Percentiles rank a stretch among this genome's conserved stretches.
phyloP scores from a whole-genome alignment of 2,329 filamentous ascomycete genomes.

The Xylariaceae sp. region DNA sequence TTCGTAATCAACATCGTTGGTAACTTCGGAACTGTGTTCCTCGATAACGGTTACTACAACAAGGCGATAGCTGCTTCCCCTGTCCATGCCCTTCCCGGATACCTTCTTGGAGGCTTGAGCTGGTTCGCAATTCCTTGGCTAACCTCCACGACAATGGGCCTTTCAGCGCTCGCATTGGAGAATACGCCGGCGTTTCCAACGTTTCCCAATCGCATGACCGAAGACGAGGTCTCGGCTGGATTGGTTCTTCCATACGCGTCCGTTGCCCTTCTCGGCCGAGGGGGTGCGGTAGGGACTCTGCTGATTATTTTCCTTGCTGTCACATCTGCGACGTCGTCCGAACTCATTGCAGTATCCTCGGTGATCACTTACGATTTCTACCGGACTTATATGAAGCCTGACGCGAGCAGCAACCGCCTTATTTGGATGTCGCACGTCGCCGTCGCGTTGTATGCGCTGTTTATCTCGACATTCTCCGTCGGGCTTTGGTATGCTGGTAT shows the following conservation, averaged over 20 bases:
- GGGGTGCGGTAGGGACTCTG: constrained; percentile 72
- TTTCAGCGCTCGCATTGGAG: constrained; percentile 76
- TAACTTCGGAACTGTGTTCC: constrained; percentile 79
- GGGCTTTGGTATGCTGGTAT: constrained; percentile 70
- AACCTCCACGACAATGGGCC: constrained; percentile 80
- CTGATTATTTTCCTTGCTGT: constrained; percentile 88
- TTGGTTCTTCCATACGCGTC: constrained; percentile 81
- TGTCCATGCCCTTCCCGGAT: constrained; percentile 80
- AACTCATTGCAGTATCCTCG: constrained; percentile 81
- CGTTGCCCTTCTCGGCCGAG: constrained; percentile 74
- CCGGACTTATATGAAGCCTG: constrained; percentile 77
- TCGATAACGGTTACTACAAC: constrained; percentile 88
- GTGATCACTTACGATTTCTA: constrained; percentile 89
- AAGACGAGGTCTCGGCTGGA: constrained; percentile 72
- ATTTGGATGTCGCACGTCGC: constrained; percentile 74
- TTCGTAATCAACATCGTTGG: constrained; percentile 88
- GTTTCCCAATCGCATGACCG: constrained; percentile 65
- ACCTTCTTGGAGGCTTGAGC: constrained; percentile 76
- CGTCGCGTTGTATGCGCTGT: constrained; percentile 64
- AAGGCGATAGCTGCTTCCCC: constrained; percentile 87
- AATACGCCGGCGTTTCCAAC: constrained; percentile 66
- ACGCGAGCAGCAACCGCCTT: constrained; percentile 66
- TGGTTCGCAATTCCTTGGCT: constrained; percentile 96
- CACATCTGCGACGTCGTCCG: constrained; percentile 74
- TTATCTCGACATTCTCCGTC: constrained; percentile 74